Base-by-base conservation (phyloP, 352 stramenopile genomes). In the Plasmopara viticola region DNA sequence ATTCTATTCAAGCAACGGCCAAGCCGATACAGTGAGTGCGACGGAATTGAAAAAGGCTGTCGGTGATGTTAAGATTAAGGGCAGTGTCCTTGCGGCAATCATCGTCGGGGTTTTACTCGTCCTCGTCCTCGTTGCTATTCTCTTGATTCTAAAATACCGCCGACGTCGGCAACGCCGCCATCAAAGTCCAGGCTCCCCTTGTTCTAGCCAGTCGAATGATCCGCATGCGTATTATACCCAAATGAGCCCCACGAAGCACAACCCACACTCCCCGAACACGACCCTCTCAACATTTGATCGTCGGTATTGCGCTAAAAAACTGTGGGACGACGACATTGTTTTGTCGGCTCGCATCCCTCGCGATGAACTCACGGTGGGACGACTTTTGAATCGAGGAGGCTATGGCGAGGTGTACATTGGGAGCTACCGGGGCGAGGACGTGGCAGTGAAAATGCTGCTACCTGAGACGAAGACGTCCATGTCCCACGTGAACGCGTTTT, bases 271-370 rank as follows among this genome's bases (percentile, higher is more conserved):
- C 12, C 50, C 46, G 0, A 49, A 38, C 37, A 50, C 42, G 5
- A 52, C 57, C 7, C 41, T 56, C 9, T 66, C 56, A 1, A 44
- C 63, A 18, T 60, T 50, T 30, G 42, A 50, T 37, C 55, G 31
- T 28, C 48, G 18, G 14, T 42, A 42, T 44, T 44, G 48, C 4
- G 40, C 17, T n/a, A 46, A 56, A 25, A 25, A 25, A 46, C 49
- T 66, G 25, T 74, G 66, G 59, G 68, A 81, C 7, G 65, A 82
- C 49, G 53, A 66, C 13, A 51, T 63, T 6, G 66, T 83, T 31
- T 18, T 78, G 17, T 61, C 48, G 0, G 50, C 50, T 41, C 51
- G 56, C 6, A 38, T 64, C 37, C 44, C 51, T 28, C 41, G 52
- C 40, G 58, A 70, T 29, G 61, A 70, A 28, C 48, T 70, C 0